Conservation (phyloP, 805 yeast genomes). For the Metschnikowia gelsemii region DNA sequence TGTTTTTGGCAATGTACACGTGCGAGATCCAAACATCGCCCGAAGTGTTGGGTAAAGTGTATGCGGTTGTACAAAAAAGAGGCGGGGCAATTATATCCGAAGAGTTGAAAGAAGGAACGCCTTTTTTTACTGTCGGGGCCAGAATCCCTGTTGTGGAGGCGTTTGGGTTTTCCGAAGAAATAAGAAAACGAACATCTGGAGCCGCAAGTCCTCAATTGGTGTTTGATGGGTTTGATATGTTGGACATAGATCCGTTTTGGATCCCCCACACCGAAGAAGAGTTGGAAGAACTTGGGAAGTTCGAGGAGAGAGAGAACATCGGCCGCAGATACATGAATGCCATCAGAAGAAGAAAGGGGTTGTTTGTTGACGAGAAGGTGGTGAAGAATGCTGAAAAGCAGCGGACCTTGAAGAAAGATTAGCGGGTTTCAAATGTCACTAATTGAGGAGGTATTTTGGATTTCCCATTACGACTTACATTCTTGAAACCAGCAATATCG, state of each 20-base stretch:
- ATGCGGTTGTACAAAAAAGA: conserved; percentile 87
- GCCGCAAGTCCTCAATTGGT: conserved; percentile 96
- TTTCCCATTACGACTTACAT: too few species aligned
- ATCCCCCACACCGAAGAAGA: conserved; percentile 98
- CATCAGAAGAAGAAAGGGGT: conserved; percentile 82
- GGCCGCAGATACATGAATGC: conserved; percentile 84
- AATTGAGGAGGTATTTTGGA: too few species aligned
- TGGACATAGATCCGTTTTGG: conserved; percentile 97
- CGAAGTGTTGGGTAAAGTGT: conserved; percentile 92
- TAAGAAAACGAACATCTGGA: conserved; percentile 89
- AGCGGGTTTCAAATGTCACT: neutral
- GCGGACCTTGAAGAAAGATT: conserved; percentile 77
- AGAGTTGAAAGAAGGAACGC: conserved; percentile 98
- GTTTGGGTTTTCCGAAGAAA: conserved; percentile 94
- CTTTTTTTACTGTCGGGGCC: conserved; percentile 86
- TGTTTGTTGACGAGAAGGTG: conserved; percentile 85
- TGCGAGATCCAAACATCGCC: conserved; percentile 95
- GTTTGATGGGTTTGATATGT: conserved; percentile 81
- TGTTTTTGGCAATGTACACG: conserved; percentile 87
- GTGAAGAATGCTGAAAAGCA: conserved; percentile 93
- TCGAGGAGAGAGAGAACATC: conserved; percentile 87
- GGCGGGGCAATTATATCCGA: conserved; percentile 84
- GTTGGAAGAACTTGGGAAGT: conserved; percentile 87
- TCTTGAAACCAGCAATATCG: too few species aligned
- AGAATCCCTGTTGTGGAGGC: conserved; percentile 92